Evolutionary conservation across 164 flowering plant genomes (phyloP), one percentile per base, ranked within the genome.

Genomic region (Vitis amurensis): DNA sequence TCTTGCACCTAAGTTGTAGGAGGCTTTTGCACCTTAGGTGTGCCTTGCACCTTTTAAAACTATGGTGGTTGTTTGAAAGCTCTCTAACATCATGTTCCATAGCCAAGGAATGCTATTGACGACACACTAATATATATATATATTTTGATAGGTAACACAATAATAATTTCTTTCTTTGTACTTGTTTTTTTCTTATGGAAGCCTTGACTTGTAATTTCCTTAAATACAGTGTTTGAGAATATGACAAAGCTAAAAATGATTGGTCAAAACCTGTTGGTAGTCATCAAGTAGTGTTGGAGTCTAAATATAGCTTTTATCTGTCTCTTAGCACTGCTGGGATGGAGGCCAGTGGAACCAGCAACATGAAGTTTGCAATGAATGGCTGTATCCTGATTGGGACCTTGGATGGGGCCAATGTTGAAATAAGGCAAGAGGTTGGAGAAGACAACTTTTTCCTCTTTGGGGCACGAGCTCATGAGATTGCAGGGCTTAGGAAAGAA

Each of bases 281-380:
- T 50, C 15, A 64, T 64, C 17, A 15, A 44, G 7, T 51, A 47
- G 11, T 15, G 47, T n/a, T 62, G 47, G 3, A 62, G 9, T 59
- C 19, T 47, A 47, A 15, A 16, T 47, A 62, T 50, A 10, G 49
- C 65, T 14, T 55, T 17, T 71, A 17, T 50, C 62, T 37, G 30
- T 53, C 60, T 73, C 67, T 55, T 58, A 92, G 97, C 74, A 94
- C 98, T 78, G 98, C 98, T 74, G 98, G 98, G 69, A 94, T 94
- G 98, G 98, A 94, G 77, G 98, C 98, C 59, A 92, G 97, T 83
- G 98, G 97, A 78, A 94, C 98, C 61, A 94, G 98, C 81, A 94
- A 94, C 82, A 94, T 94, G 98, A 94, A 94, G 80, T 94, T 94
- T 86, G 76, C 95, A 51, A 94, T 94, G 98, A 94, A 94, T 63